phyloP scores from a whole-genome alignment of 345 rosid species.

The Aegle marmelos region DNA sequence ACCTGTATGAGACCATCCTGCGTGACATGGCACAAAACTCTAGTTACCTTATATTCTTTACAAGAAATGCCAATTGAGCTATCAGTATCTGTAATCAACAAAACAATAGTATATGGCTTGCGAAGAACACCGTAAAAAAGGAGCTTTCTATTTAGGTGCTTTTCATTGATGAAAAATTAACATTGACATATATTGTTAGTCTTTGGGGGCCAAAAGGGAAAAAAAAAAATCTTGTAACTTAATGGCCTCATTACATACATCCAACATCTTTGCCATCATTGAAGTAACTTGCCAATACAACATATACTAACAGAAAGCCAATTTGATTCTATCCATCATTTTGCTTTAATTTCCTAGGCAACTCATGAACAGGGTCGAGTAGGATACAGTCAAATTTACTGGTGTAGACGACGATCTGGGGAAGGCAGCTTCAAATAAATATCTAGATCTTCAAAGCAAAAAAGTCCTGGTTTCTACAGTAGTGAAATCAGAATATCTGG shows the following conservation, averaged over 20 bases:
- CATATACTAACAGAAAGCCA: slow-evolving; percentile 7
- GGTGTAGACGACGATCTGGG: slow-evolving; percentile 6
- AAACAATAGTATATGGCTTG: not conserved
- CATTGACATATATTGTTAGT: slow-evolving; percentile 14
- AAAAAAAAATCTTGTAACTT: not conserved
- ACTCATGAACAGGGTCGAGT: slow-evolving; percentile 14
- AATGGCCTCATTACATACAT: slow-evolving; percentile 21
- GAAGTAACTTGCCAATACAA: slow-evolving; percentile 6
- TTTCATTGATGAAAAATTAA: slow-evolving; percentile 14
- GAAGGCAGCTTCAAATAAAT: slow-evolving; percentile 22
- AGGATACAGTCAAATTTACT: slow-evolving; percentile 26
- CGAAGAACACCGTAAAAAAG: not conserved
- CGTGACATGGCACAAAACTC: not conserved
- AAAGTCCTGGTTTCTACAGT: not conserved
- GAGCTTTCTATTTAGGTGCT: not conserved
- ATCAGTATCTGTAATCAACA: not conserved
- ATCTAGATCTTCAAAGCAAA: slow-evolving; percentile 18
- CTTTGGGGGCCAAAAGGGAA: not conserved
- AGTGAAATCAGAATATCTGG: slow-evolving; percentile 62
- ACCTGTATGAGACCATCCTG: no score
- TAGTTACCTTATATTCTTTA: not conserved
- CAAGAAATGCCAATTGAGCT: not conserved
- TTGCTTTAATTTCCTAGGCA: slow-evolving; percentile 7
- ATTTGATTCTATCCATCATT: slow-evolving; percentile 13
- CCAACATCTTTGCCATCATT: slow-evolving; percentile 13